Conservation (phyloP, 2,329 filamentous ascomycete genomes). For the Fusarium illudens region DNA sequence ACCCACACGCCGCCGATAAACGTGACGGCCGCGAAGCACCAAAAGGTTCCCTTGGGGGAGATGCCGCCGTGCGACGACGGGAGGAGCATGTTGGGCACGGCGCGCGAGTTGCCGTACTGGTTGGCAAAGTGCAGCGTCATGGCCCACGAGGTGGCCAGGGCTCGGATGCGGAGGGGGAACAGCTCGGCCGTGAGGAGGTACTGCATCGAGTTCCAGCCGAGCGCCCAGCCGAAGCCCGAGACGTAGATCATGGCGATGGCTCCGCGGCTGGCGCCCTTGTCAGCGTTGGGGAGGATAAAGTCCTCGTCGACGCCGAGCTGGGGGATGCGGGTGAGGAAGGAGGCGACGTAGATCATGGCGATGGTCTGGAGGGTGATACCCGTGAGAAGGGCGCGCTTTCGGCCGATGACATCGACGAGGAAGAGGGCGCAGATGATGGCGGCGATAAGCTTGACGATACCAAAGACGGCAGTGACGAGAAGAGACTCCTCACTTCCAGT, state of each 20-base stretch:
- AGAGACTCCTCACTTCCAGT: conserved; percentile 73
- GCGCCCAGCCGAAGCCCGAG: conserved; percentile 73
- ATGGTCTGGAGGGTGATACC: conserved; percentile 69
- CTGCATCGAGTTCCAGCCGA: conserved; percentile 80
- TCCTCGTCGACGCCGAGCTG: conserved; percentile 59
- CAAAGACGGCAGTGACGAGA: conserved; percentile 78
- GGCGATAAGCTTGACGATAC: conserved; percentile 75
- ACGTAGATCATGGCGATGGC: conserved; percentile 79
- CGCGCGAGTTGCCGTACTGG: conserved; percentile 79
- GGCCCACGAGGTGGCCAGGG: conserved; percentile 73
- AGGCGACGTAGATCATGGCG: conserved; percentile 69
- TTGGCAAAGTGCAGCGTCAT: conserved; percentile 84
- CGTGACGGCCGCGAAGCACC: conserved; percentile 77
- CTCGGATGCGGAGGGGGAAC: conserved; percentile 78
- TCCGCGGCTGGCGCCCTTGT: conserved; percentile 67
- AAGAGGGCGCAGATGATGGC: conserved; percentile 77
- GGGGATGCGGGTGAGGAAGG: conserved; percentile 70
- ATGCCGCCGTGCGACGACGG: conserved; percentile 55
- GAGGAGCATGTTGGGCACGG: conserved; percentile 79
- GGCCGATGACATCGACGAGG: conserved; percentile 80
- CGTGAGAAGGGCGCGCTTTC: conserved; percentile 70
- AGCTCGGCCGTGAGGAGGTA: conserved; percentile 82
- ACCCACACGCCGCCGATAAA: conserved; percentile 74
- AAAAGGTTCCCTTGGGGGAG: conserved; percentile 74
- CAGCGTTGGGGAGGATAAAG: conserved; percentile 55